Percentiles rank a stretch among this genome's conserved stretches.
Evolutionary conservation across 306 rosid species (phyloP).

Genomic region (Pyrus communis): DNA sequence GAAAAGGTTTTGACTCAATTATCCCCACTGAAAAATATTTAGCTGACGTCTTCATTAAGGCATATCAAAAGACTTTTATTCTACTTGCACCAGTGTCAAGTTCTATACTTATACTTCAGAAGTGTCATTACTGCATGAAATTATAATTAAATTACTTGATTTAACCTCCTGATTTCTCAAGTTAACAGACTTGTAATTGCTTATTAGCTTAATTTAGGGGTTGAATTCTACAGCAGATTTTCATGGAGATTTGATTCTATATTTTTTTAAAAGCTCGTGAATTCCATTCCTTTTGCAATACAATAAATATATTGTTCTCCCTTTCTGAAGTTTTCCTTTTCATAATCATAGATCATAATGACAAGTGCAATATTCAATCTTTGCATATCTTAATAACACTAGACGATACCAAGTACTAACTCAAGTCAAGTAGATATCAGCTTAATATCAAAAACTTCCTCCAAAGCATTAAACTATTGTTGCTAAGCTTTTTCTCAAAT

Average conservation of each 20-base stretch:
- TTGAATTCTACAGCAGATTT: neutral
- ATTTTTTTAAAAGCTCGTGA: neutral
- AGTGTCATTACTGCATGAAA: neutral
- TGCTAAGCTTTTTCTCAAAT: neutral
- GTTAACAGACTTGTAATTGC: neutral
- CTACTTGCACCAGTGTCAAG: neutral
- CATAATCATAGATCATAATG: neutral
- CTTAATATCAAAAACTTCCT: neutral
- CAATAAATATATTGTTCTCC: neutral
- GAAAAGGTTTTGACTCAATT: too few relatives aligned
- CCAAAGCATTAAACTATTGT: neutral
- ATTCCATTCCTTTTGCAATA: neutral
- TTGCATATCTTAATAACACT: neutral
- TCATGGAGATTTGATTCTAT: neutral
- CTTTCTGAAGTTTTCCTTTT: neutral
- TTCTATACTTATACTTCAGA: neutral
- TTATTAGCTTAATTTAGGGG: neutral
- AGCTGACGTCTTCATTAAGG: too few relatives aligned
- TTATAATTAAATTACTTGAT: neutral
- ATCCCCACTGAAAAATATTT: too few relatives aligned
- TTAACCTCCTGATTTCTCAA: neutral
- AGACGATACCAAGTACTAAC: neutral
- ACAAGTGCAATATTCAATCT: neutral
- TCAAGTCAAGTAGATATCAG: neutral
- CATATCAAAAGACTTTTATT: neutral